A percentile compares a stretch with the other conserved stretches of the same genome.
Evolutionary conservation across 1,139 yeast genomes (phyloP).

Genomic region (Protomyces arabidopsidicola): DNA sequence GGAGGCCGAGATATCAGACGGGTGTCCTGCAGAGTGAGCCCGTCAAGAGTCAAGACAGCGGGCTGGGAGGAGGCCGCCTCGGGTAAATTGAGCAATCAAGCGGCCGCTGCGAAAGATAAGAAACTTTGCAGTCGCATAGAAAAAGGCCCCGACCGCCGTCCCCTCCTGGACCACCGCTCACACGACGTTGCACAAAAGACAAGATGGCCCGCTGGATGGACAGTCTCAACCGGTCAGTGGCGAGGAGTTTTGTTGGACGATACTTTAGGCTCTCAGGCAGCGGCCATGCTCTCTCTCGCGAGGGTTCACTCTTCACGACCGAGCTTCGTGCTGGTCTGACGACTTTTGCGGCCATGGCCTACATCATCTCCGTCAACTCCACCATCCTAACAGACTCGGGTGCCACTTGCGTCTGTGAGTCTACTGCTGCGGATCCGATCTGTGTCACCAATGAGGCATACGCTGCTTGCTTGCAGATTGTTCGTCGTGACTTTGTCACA

Average conservation of each 20-base stretch:
- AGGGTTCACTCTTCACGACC: constrained; percentile 32
- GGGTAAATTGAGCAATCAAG: no score
- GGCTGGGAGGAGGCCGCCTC: no score
- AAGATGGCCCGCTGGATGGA: constrained; percentile 4
- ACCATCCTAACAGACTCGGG: constrained; percentile 32
- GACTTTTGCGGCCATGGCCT: constrained; percentile 34
- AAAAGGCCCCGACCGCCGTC: no score
- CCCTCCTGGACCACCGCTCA: neutral
- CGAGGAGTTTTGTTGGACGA: constrained; percentile 31
- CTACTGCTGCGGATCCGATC: constrained; percentile 30
- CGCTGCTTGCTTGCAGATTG: constrained; percentile 20
- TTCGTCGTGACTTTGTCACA: constrained; percentile 33
- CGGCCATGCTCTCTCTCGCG: constrained; percentile 32
- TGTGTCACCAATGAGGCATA: constrained; percentile 31
- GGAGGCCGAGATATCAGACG: no score
- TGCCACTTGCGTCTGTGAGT: constrained; percentile 33
- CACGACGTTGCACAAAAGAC: neutral
- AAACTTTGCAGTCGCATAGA: neutral
- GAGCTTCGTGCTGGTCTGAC: constrained; percentile 34
- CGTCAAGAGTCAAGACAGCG: no score
- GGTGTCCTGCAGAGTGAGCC: no score
- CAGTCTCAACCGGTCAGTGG: constrained; percentile 46
- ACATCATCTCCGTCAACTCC: constrained; percentile 34
- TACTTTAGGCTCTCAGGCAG: constrained; percentile 33
- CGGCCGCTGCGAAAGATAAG: neutral